Evolutionary conservation across 1,284 basidiomycete genomes (phyloP).

Genomic region (Austroboletus novae-zelandiae): DNA sequence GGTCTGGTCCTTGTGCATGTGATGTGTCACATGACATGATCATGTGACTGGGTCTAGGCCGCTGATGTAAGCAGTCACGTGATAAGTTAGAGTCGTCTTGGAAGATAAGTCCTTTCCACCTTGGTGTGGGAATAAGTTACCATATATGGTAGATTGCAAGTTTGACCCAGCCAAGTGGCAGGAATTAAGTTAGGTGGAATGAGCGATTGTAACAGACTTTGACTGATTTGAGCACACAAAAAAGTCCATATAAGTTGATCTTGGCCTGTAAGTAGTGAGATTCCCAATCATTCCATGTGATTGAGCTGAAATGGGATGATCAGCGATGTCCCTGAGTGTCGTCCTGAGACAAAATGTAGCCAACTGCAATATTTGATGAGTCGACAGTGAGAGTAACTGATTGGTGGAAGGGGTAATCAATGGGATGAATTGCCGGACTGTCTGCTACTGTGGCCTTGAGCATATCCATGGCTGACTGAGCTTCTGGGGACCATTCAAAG

Average conservation of each 20-base stretch:
- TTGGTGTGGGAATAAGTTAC: too few relatives aligned
- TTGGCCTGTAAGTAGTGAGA: constrained; percentile 41
- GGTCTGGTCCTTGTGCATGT: too few relatives aligned
- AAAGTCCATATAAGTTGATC: constrained; percentile 41
- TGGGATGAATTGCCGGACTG: constrained; percentile 23
- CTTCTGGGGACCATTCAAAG: not conserved
- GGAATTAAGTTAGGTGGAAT: too few relatives aligned
- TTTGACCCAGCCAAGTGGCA: too few relatives aligned
- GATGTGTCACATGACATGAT: too few relatives aligned
- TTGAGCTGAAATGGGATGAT: constrained; percentile 33
- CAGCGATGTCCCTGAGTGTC: constrained; percentile 18
- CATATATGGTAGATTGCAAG: too few relatives aligned
- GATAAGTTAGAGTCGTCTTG: too few relatives aligned
- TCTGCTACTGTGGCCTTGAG: constrained; percentile 21
- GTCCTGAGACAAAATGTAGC: constrained; percentile 32
- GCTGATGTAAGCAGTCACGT: too few relatives aligned
- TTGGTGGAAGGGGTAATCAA: constrained; percentile 31
- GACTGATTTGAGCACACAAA: constrained; percentile 15
- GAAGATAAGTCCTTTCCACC: too few relatives aligned
- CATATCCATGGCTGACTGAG: constrained; percentile 17
- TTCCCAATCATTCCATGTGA: constrained; percentile 38
- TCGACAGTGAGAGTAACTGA: constrained; percentile 38
- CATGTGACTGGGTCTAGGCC: too few relatives aligned
- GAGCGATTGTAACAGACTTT: too few relatives aligned
- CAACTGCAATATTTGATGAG: constrained; percentile 32